Base-by-base conservation (phyloP, 768 basidiomycete genomes). In the Clathrus columnatus region DNA sequence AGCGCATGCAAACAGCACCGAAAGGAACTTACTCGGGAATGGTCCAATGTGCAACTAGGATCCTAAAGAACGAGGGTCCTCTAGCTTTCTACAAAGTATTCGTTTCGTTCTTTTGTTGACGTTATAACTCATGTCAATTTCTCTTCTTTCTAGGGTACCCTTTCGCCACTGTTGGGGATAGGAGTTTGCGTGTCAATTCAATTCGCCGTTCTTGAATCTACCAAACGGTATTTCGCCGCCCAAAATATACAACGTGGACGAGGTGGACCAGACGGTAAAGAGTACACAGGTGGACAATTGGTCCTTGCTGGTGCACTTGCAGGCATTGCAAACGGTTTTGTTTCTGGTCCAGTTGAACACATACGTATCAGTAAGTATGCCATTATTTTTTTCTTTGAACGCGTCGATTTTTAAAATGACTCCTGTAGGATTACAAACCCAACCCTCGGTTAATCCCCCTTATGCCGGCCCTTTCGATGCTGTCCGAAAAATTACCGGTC, bases 151-250 rank as follows among this genome's bases (percentile, higher is more conserved):
- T 56, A 95, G 91, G 93, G 93, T 54, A 94, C 93, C 0, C 70
- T 95, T 47, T 87, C 91, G 1, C 93, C 93, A 11, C 73, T 97
- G 10, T 73, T 95, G 18, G 93, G 93, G 43, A 94, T 97, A 59
- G 93, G 93, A 60, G 78, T 89, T 41, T 97, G 93, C 64, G 93
- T 97, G 4, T 94, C 92, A 10, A 97, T 97, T 65, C 93, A 97
- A 67, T 97, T 97, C 65, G 93, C 84, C 54, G 91, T 83, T 27
- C 75, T 97, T 56, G 92, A 95, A 69, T 83, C 81, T 60, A 75
- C 84, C 48, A 97, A 97, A 68, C 83, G 93, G 17, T 73, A 76
- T 61, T 93, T 94, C 62, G 79, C 82, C 2, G 64, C 68, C 41
- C 76, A 76, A 57, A 94, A 94, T 64, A 54, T 77, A 47, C 67